Base-by-base conservation (phyloP, 2,329 filamentous ascomycete genomes). In the Fusarium chlamydosporum region DNA sequence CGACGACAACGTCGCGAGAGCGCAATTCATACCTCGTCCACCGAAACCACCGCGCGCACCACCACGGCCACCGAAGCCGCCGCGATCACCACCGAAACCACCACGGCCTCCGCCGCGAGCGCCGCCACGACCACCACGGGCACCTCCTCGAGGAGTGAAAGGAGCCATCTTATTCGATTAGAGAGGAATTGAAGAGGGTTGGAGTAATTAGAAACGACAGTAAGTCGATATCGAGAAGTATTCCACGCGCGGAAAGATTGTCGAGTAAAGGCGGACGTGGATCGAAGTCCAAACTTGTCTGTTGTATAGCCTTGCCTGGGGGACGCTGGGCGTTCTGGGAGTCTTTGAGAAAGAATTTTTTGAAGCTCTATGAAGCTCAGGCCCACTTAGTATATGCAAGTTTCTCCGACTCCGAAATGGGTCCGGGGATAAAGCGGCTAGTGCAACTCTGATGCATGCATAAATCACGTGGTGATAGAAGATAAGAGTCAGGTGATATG, bases 31-130 rank as follows among this genome's bases (percentile, higher is more conserved):
- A 74, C 62, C 69, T 70, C 69, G 69, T 50, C 67, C 66, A 59
- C 23, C 23, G 23, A 23, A 23, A 23, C 23, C 23, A 23, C 61
- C 70, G 47, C 70, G 69, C 53, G 50, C 63, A 63, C 76, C 76
- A 52, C 76, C 73, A 61, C 75, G 73, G 59, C 73, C 70, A 29
- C 70, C 70, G 20, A 73, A 72, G 57, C 71, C 74, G 71, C 82
- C 81, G 75, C 80, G 72, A 58, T 74, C 77, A 71, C 78, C 72
- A 56, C 72, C 71, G 60, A 72, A 71, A 61, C 74, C 75, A 73
- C 82, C 81, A 75, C 80, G 72, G 43, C 73, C 75, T 66, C 78
- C 77, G 47, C 74, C 71, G 56, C 76, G 78, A 64, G 78, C 74
- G 41, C 81, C 78, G 50, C 79, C 76, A 68, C 75, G 66, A 56